Base-by-base conservation (phyloP, 257 asterid species). In the Hygrophila difformis region DNA sequence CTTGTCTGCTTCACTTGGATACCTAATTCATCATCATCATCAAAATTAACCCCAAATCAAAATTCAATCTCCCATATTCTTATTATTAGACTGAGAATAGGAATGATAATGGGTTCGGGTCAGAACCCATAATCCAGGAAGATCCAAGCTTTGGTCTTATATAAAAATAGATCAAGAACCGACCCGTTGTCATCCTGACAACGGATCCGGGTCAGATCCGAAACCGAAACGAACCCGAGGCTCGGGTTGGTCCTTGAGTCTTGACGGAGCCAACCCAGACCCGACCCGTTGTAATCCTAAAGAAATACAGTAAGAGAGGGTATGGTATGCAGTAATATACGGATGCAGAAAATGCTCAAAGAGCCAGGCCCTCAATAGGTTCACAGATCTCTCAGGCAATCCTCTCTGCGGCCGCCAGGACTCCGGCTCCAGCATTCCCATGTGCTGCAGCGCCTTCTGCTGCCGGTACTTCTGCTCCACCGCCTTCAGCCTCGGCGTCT, bases 391-490 rank as follows among this genome's bases (percentile, higher is more conserved):
- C 53, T 82, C 94, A 4, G 96, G 96, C 73, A 86, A 65, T 0
- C 96, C 96, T 51, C 96, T 44, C 18, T 86, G 96, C 0, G 96
- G 94, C 43, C 94, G 64, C 96, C 96, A 86, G 1, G 89, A 69
- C 13, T 86, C 83, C 0, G 82, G 66, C 2, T 81, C 84, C 47
- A 76, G 29, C 76, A 86, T 74, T 18, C 86, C 81, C 60, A 82
- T 59, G 24, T 77, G 82, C n/a, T 81, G 71, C 7, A 77, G 21
- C 0, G 93, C 55, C 62, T 73, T 86, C 8, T 74, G 81, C 58
- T 75, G 88, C 61, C 96, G 52, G 4, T 69, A 65, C 44, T 69
- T 79, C 42, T 82, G 84, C 34, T 86, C 96, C 1, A 86, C 72
- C 40, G 55, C 9, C 55, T 63, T 71, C 23, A 86, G 70, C 72